Conservation (phyloP, 129 eudicot species). For the Artemisia tridentata region DNA sequence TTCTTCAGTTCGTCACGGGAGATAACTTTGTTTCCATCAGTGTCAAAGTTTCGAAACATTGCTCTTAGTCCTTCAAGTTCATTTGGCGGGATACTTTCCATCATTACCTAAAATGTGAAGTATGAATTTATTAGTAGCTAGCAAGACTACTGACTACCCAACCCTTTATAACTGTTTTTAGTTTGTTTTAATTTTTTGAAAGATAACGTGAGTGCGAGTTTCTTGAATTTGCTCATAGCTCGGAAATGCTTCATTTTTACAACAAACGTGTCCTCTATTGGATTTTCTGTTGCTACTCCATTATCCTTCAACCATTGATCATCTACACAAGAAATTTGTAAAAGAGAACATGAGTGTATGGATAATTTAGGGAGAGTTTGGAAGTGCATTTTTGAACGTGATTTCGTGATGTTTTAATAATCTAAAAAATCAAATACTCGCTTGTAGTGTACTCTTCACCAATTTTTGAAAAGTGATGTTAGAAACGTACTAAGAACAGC, state of each 20-base stretch:
- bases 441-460: too few relatives aligned
- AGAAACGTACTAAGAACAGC: too few relatives aligned
- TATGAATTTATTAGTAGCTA: background rate
- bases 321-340: constrained; percentile 32
- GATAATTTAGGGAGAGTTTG: background rate
- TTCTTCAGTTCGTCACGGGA: constrained; percentile 65
- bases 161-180: background rate
- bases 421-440: background rate
- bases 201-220: constrained; percentile 63
- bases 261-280: constrained; percentile 57
- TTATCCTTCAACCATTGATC: constrained; percentile 73
- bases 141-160: background rate
- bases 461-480: too few relatives aligned
- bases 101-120: constrained; percentile 50
- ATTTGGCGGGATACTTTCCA: constrained; percentile 57
- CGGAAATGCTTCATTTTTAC: constrained; percentile 72
- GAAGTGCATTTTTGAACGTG: background rate
- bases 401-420: background rate
- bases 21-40: constrained; percentile 60
- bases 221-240: constrained; percentile 81
- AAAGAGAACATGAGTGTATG: background rate
- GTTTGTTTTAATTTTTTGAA: too few relatives aligned
- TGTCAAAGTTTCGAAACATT: constrained; percentile 75
- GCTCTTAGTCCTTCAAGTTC: constrained; percentile 70
- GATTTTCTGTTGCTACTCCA: constrained; percentile 73